A percentile compares a stretch with the other conserved stretches of the same genome.
These are phyloP conservation scores for Leccinum uliginosum DNA, from an alignment of 768 basidiomycete species.

Conservation along the genomic window DNA sequence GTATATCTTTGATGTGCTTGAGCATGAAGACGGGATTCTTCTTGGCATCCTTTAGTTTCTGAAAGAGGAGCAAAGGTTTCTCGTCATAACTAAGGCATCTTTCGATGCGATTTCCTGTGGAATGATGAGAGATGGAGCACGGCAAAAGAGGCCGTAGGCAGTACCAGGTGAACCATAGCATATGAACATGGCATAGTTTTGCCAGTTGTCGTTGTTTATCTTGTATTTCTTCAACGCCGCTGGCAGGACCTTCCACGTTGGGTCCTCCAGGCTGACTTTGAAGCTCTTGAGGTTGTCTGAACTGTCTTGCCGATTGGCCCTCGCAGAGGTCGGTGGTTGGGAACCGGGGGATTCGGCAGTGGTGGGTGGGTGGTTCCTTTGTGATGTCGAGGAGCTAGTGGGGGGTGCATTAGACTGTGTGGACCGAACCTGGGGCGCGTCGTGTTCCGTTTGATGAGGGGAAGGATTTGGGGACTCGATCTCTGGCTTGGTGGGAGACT, in stretches of 20 bases:
- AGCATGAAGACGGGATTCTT: constrained; percentile 99
- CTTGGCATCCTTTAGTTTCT: constrained; percentile 93
- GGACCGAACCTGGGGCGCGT: constrained; percentile 40
- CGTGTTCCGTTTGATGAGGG: constrained; percentile 74
- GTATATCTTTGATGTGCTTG: constrained; percentile 89
- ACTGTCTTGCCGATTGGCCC: constrained; percentile 59
- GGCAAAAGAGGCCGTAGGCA: not conserved
- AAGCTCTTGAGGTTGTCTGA: constrained; percentile 84
- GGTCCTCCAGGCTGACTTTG: constrained; percentile 96
- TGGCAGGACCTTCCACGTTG: constrained; percentile 97
- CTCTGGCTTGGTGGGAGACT: constrained; percentile 77
- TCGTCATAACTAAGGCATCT: constrained; percentile 97
- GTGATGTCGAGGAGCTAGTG: constrained; percentile 28
- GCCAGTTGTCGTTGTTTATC: constrained; percentile 98
- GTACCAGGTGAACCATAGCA: constrained; percentile 91
- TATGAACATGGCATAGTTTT: constrained; percentile 99
- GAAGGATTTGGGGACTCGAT: constrained; percentile 76
- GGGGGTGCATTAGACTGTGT: constrained; percentile 15
- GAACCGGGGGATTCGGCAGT: constrained; percentile 27
- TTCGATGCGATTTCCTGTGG: constrained; percentile 70
- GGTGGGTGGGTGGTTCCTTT: constrained; percentile 25
- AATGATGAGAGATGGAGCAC: not conserved
- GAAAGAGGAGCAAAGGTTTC: constrained; percentile 94
- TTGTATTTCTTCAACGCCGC: constrained; percentile 98
- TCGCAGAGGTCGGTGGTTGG: constrained; percentile 25